Evolutionary conservation across 345 rosid species (phyloP), one percentile per base, ranked within the genome.

Genomic region (Eucalyptus marginata): DNA sequence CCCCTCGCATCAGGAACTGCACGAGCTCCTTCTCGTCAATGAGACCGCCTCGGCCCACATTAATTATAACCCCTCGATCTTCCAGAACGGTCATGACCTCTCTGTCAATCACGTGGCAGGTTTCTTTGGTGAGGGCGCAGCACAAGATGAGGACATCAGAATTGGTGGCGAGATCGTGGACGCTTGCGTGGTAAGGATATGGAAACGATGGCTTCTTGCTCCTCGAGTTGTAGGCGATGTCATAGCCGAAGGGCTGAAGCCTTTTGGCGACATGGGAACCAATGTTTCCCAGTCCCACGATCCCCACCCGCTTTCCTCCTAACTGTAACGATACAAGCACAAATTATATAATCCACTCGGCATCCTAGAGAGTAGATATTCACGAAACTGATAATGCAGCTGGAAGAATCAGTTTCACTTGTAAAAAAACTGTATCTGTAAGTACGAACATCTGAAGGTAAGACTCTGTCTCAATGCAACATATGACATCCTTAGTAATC

Each of bases 21-120:
- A 95, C 96, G 91, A 95, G 86, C 89, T 95, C 99, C 90, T 94
- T 90, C 90, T 95, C 96, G 13, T 95, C 94, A 22, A 94, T 46
- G 84, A 95, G 91, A 9, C 91, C 81, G 27, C 96, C 96, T 10
- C 96, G 96, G 1, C 96, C 97, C 5, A 94, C 90, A 33, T 95
- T 95, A 62, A 95, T 89, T 22, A 94, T 89, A 36, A 94, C 93
- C 62, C 95, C 95, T 66, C 47, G 86, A 85, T 91, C 92, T 52
- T 95, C 95, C 83, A 94, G 33, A 17, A 92, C 91, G 11, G 87
- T 64, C 92, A 95, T 88, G 43, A 94, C 95, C 54, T 93, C 93
- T 86, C 89, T 91, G 84, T 93, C 87, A 85, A 95, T 80, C 17
- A 94, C 51, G 90, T 92, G 96, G 90, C n/a, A 88, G 49, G 96